Conservation (phyloP, 1,284 basidiomycete species). For the Pisolithus thermaeus region DNA sequence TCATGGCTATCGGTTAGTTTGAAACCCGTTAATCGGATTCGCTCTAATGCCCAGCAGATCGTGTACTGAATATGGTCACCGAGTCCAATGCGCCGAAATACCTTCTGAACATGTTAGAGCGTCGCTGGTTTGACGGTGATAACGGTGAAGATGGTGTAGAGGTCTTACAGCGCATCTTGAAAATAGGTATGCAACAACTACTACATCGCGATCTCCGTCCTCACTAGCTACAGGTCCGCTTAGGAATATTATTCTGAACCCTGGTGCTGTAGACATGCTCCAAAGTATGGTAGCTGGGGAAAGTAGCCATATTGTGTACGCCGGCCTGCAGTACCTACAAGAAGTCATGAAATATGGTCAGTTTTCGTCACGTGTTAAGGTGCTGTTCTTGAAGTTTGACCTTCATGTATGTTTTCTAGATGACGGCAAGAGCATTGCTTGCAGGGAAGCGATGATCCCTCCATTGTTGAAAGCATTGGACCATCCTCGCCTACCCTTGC, state of each 20-base stretch:
- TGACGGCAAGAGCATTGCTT: neutral
- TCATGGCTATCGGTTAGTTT: conserved; percentile 17
- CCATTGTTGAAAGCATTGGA: conserved; percentile 14
- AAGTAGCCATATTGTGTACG: conserved; percentile 8
- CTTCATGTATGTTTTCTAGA: conserved; percentile 6
- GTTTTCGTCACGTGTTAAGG: neutral
- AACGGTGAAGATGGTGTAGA: conserved; percentile 23
- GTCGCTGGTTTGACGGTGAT: conserved; percentile 24
- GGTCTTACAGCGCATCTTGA: conserved; percentile 14
- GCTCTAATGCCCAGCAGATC: conserved; percentile 8
- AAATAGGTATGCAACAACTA: conserved; percentile 13
- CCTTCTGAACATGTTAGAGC: conserved; percentile 20
- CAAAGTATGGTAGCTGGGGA: conserved; percentile 12
- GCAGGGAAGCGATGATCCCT: conserved; percentile 8
- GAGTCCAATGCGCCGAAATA: neutral
- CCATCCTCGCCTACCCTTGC: conserved; percentile 14
- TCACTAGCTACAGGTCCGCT: conserved; percentile 10
- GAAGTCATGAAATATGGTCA: conserved; percentile 16
- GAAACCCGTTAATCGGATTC: neutral
- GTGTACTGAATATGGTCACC: conserved; percentile 11
- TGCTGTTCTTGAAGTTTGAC: neutral
- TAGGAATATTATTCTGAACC: conserved; percentile 11
- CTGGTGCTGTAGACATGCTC: conserved; percentile 10
- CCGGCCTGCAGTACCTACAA: conserved; percentile 22
- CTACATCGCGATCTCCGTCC: neutral